These are phyloP conservation scores for Capronia coronata DNA, from an alignment of 2,329 filamentous ascomycete genomes.

Conservation along the genomic window DNA sequence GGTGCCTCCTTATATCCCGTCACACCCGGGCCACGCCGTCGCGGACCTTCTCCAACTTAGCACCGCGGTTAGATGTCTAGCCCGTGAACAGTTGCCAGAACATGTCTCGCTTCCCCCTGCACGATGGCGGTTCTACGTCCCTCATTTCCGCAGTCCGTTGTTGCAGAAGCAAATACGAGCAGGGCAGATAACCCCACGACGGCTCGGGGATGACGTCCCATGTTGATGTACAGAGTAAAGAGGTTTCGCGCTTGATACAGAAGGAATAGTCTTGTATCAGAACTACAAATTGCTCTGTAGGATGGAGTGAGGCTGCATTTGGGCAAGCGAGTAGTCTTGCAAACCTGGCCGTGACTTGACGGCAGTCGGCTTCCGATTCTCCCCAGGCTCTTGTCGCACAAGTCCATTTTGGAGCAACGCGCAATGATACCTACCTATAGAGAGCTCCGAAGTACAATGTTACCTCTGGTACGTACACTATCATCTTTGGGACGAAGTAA, in stretches of 20 bases:
- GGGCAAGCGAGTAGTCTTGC: not conserved
- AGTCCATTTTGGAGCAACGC: not conserved
- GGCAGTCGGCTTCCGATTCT: not conserved
- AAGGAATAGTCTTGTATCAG: too few relatives aligned
- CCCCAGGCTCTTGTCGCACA: not conserved
- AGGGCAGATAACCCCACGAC: not conserved
- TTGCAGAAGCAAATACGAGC: not conserved
- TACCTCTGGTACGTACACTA: not conserved
- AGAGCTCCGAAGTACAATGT: not conserved
- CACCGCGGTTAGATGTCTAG: constrained; percentile 13
- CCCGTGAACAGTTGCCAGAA: not conserved
- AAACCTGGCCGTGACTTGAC: not conserved
- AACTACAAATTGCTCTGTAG: too few relatives aligned
- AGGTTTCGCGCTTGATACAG: too few relatives aligned
- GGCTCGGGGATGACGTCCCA: not conserved
- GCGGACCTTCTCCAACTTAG: constrained; percentile 11
- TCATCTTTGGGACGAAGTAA: too few relatives aligned
- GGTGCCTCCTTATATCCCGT: constrained; percentile 5
- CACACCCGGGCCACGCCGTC: constrained; percentile 16
- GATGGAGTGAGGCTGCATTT: too few relatives aligned
- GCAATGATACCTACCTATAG: not conserved
- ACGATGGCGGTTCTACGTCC: not conserved
- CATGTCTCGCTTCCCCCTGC: not conserved
- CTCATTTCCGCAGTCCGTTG: not conserved
- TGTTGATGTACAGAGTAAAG: not conserved